Evolutionary conservation across 305 asterid genomes (phyloP).

Genomic region (Fraxinus albicans): DNA sequence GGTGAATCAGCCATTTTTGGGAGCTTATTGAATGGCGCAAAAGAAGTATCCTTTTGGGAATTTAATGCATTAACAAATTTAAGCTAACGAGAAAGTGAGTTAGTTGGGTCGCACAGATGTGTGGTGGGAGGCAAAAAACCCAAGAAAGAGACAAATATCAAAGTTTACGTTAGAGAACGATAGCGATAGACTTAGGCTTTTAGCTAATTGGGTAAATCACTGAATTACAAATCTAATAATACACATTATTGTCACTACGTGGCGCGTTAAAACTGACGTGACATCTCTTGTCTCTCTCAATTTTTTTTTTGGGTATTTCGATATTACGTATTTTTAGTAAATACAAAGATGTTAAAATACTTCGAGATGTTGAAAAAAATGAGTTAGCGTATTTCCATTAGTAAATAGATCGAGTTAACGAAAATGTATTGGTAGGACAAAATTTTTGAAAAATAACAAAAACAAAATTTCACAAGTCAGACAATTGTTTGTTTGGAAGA

Average conservation of each 20-base stretch:
- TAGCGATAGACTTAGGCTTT: conserved; percentile 14
- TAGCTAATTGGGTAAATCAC: neutral
- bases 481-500: too few relatives aligned
- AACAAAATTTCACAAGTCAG: too few relatives aligned
- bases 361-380: too few relatives aligned
- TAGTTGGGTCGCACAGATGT: conserved; percentile 31
- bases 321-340: too few relatives aligned
- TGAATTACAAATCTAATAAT: too few relatives aligned
- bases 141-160: conserved; percentile 26
- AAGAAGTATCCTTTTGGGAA: neutral
- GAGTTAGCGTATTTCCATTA: too few relatives aligned
- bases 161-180: conserved; percentile 47
- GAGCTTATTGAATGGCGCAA: neutral
- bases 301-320: too few relatives aligned
- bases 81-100: conserved; percentile 19
- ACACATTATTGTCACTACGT: neutral
- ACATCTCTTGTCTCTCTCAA: neutral
- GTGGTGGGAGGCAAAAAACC: conserved; percentile 25
- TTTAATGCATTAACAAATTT: neutral
- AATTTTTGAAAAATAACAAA: too few relatives aligned
- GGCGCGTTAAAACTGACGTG: neutral
- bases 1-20: conserved; percentile 28
- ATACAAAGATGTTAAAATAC: too few relatives aligned
- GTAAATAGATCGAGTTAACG: too few relatives aligned
- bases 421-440: too few relatives aligned